These are phyloP conservation scores for Solanum chacoense DNA, from an alignment of 305 asterid species.

Conservation along the genomic window DNA sequence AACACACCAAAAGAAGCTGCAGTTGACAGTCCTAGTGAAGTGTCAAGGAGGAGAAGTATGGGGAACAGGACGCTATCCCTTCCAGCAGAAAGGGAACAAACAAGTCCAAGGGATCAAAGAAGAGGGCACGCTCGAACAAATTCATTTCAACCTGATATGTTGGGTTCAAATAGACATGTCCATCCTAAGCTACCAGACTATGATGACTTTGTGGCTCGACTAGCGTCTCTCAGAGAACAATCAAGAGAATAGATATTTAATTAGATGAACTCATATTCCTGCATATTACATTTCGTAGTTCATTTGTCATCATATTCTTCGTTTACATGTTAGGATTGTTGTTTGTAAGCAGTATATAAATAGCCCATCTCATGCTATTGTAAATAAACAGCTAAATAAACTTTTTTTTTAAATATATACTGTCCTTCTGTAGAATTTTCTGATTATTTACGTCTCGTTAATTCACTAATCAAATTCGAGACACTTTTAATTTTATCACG, in stretches of 20 bases:
- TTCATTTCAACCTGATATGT: constrained; percentile 37
- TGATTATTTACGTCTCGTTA: background rate
- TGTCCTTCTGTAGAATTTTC: background rate
- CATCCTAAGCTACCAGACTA: constrained; percentile 81
- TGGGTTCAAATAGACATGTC: constrained; percentile 30
- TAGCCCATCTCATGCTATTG: constrained; percentile 1
- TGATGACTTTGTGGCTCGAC: constrained; percentile 66
- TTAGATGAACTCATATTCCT: background rate
- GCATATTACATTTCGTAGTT: background rate
- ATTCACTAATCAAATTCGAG: background rate
- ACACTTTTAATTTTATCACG: background rate
- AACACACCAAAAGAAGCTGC: constrained; percentile 9
- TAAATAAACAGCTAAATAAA: background rate
- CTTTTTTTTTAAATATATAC: background rate
- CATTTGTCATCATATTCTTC: background rate
- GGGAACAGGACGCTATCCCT: constrained; percentile 40
- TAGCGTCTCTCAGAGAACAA: constrained; percentile 42
- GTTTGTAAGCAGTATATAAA: background rate
- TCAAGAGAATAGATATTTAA: background rate
- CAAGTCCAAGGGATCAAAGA: constrained; percentile 15
- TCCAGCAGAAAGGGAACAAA: constrained; percentile 21
- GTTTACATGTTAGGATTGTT: background rate
- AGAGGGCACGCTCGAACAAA: constrained; percentile 35
- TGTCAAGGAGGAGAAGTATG: constrained; percentile 9
- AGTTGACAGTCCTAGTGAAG: constrained; percentile 9